Percentiles rank a stretch among this genome's conserved stretches.
Evolutionary conservation across 805 yeast genomes (phyloP).

Genomic region (Candida maltosa): DNA sequence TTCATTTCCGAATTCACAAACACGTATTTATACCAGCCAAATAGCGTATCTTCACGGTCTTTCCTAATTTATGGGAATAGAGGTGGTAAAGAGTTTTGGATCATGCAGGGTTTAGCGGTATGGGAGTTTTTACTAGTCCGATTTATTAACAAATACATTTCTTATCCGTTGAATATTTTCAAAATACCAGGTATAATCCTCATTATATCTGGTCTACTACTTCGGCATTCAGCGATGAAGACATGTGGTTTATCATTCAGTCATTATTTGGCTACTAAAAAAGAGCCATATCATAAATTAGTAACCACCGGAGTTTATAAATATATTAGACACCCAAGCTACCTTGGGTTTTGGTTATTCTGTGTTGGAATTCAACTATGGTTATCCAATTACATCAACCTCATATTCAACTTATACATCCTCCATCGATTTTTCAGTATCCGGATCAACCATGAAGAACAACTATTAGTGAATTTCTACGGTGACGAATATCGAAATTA

Average conservation of each 20-base stretch:
- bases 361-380: conserved; percentile 29
- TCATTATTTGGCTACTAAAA: conserved; percentile 25
- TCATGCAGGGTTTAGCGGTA: conserved; percentile 22
- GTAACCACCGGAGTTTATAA: conserved; percentile 32
- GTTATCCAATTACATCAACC: conserved; percentile 19
- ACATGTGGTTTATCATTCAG: conserved; percentile 34
- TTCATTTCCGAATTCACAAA: conserved; percentile 26
- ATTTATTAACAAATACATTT: not conserved
- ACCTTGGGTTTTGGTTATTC: conserved; percentile 33
- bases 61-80: conserved; percentile 33
- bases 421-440: conserved; percentile 23
- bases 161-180: not conserved
- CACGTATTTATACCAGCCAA: conserved; percentile 23
- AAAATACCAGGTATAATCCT: conserved; percentile 16
- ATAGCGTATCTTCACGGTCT: conserved; percentile 20
- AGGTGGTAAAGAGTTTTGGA: conserved; percentile 29
- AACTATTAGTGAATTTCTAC: conserved; percentile 21
- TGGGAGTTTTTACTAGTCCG: conserved; percentile 16
- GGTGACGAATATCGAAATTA: conserved; percentile 27
- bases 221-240: conserved; percentile 27
- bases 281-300: conserved; percentile 12
- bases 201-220: conserved; percentile 19
- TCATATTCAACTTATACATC: conserved; percentile 14
- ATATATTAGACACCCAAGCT: conserved; percentile 35
- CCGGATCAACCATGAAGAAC: conserved; percentile 35